Percentiles rank a stretch among this genome's conserved stretches.
Conservation (phyloP, 495 filamentous ascomycete species). For the Bacidia gigantensis region DNA sequence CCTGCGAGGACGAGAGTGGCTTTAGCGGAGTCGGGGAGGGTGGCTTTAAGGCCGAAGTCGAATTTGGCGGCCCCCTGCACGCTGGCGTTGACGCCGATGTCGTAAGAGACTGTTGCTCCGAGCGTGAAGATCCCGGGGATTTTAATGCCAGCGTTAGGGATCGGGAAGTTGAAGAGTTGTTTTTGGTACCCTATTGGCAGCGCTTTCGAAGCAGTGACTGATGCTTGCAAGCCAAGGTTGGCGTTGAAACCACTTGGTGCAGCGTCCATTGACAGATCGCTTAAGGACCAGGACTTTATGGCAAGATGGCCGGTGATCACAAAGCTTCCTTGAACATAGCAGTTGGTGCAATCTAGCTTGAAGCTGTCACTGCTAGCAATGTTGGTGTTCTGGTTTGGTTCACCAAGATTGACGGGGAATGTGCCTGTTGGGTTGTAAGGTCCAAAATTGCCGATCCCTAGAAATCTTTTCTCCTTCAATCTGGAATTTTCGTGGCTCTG, state of each 20-base stretch:
- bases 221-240: slow-evolving; percentile 22
- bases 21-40: slow-evolving; percentile 21
- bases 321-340: slow-evolving; percentile 22
- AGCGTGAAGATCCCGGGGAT: slow-evolving; percentile 21
- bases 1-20: slow-evolving; percentile 15
- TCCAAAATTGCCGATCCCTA: slow-evolving; percentile 12
- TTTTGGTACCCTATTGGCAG: slow-evolving; percentile 9
- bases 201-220: slow-evolving; percentile 5
- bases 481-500: too few relatives aligned
- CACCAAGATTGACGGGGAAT: slow-evolving; percentile 13
- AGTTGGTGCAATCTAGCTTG: slow-evolving; percentile 22
- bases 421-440: slow-evolving; percentile 12
- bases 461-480: slow-evolving; percentile 6
- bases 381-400: too few relatives aligned
- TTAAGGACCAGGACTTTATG: slow-evolving; percentile 19
- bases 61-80: slow-evolving; percentile 20
- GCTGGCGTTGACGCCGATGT: slow-evolving; percentile 18
- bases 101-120: slow-evolving; percentile 20
- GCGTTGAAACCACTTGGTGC: slow-evolving; percentile 18
- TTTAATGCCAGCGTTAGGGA: slow-evolving; percentile 21
- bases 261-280: slow-evolving; percentile 17
- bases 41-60: slow-evolving; percentile 20
- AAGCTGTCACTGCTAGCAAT: too few relatives aligned
- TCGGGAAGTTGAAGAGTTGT: slow-evolving; percentile 16
- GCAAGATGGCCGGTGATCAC: slow-evolving; percentile 18